These are phyloP conservation scores for Fusarium pseudograminearum DNA, from an alignment of 2,329 filamentous ascomycete genomes.

Conservation along the genomic window DNA sequence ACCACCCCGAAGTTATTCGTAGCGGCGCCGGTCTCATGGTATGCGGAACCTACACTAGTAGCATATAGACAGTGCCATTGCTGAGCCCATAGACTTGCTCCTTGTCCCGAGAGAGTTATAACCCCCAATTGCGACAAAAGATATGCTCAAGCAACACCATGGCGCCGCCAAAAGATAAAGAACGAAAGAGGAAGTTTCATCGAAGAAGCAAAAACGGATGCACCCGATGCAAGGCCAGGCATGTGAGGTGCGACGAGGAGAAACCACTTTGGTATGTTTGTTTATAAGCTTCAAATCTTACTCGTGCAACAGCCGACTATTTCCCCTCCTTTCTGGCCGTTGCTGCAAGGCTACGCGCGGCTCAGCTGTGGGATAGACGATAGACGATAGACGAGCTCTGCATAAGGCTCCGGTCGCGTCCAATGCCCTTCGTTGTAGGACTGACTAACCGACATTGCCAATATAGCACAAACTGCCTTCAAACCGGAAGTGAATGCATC, in stretches of 20 bases:
- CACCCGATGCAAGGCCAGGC: conserved; percentile 54
- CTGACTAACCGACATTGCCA: conserved; percentile 42
- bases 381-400: conserved; percentile 45
- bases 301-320: conserved; percentile 23
- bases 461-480: conserved; percentile 59
- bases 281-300: conserved; percentile 31
- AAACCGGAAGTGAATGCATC: conserved; percentile 58
- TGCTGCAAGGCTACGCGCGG: conserved; percentile 42
- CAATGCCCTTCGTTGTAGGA: conserved; percentile 22
- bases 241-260: conserved; percentile 61
- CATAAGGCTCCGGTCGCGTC: conserved; percentile 28
- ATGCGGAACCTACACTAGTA: conserved; percentile 41
- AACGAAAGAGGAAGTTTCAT: conserved; percentile 55
- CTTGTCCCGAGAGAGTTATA: conserved; percentile 34
- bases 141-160: conserved; percentile 43
- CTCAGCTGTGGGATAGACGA: conserved; percentile 34
- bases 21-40: conserved; percentile 39
- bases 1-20: conserved; percentile 39
- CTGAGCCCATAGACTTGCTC: conserved; percentile 9
- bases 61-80: conserved; percentile 39
- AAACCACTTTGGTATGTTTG: conserved; percentile 60
- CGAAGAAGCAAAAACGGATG: conserved; percentile 55
- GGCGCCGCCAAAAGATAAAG: conserved; percentile 53
- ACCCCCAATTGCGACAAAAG: conserved; percentile 24
- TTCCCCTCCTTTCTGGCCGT: conserved; percentile 30